Evolutionary conservation across 495 filamentous ascomycete species (phyloP).

Genomic region (Neurospora sp.): DNA sequence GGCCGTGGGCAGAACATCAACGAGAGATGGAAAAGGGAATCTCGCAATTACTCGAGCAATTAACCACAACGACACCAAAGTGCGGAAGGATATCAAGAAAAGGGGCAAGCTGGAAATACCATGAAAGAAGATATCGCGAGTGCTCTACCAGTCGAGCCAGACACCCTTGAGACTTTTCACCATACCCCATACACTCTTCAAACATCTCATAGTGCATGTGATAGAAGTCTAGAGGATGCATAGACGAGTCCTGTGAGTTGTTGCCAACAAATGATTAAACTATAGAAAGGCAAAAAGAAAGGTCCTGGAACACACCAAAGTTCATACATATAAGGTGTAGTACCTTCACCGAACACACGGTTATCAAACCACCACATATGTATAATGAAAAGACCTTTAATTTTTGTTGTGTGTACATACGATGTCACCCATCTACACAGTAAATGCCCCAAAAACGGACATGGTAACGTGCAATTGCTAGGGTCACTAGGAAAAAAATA

Average conservation of each 20-base stretch:
- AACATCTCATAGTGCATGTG: background rate
- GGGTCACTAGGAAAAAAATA: too few species aligned
- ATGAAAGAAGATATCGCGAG: background rate
- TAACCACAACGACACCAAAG: background rate
- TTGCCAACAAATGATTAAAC: background rate
- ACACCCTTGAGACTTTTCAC: background rate
- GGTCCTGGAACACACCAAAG: background rate
- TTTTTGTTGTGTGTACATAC: background rate
- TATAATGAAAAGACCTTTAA: background rate
- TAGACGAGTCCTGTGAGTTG: background rate
- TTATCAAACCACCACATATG: background rate
- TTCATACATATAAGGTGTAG: background rate
- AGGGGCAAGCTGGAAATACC: background rate
- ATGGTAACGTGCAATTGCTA: constrained; percentile 21
- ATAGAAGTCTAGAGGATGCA: background rate
- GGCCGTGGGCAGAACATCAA: background rate
- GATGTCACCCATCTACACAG: background rate
- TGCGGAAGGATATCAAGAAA: background rate
- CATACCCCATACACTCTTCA: background rate
- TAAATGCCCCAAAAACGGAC: background rate
- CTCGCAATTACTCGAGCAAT: background rate
- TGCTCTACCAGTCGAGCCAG: background rate
- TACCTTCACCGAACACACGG: background rate
- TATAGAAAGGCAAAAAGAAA: background rate
- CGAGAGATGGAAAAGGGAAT: background rate